These are phyloP conservation scores for Alternaria panax DNA, from an alignment of 2,329 filamentous ascomycete genomes.

Conservation along the genomic window DNA sequence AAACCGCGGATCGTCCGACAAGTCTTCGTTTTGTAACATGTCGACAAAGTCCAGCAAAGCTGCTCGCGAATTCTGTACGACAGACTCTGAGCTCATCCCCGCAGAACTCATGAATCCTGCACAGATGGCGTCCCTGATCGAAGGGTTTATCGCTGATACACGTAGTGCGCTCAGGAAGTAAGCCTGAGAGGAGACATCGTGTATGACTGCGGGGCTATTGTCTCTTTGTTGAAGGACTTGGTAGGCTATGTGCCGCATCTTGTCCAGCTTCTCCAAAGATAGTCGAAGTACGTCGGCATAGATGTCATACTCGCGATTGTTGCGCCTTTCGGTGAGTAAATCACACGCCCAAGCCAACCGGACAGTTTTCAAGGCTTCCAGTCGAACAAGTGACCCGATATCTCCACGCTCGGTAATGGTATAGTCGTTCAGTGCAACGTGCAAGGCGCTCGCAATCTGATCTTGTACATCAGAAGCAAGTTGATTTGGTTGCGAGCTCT, in stretches of 20 bases:
- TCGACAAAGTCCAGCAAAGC: slow-evolving; percentile 63
- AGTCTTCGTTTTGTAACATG: slow-evolving; percentile 24
- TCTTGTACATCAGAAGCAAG: slow-evolving; percentile 25
- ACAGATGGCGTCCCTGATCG: slow-evolving; percentile 58
- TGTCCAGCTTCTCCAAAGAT: slow-evolving; percentile 88
- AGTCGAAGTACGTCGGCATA: slow-evolving; percentile 66
- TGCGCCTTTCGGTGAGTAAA: slow-evolving; percentile 22
- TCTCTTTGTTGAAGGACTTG: slow-evolving; percentile 21
- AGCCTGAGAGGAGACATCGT: slow-evolving; percentile 63
- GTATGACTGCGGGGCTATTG: slow-evolving; percentile 11
- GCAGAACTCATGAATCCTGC: slow-evolving; percentile 75
- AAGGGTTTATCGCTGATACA: slow-evolving; percentile 10
- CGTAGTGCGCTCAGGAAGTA: slow-evolving; percentile 66
- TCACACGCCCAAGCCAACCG: slow-evolving; percentile 53
- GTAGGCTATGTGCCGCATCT: slow-evolving; percentile 66
- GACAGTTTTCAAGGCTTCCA: slow-evolving; percentile 77
- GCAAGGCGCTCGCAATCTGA: slow-evolving; percentile 41
- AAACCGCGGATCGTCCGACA: slow-evolving; percentile 15
- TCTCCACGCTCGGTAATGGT: slow-evolving; percentile 89
- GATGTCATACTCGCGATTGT: slow-evolving; percentile 27
- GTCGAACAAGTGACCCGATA: slow-evolving; percentile 82
- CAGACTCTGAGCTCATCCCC: slow-evolving; percentile 77
- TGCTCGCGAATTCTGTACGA: slow-evolving; percentile 72
- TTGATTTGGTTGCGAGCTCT: not conserved
- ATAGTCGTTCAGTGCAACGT: slow-evolving; percentile 78